phyloP scores from a whole-genome alignment of 345 rosid species.

The Clarkia xantiana region DNA sequence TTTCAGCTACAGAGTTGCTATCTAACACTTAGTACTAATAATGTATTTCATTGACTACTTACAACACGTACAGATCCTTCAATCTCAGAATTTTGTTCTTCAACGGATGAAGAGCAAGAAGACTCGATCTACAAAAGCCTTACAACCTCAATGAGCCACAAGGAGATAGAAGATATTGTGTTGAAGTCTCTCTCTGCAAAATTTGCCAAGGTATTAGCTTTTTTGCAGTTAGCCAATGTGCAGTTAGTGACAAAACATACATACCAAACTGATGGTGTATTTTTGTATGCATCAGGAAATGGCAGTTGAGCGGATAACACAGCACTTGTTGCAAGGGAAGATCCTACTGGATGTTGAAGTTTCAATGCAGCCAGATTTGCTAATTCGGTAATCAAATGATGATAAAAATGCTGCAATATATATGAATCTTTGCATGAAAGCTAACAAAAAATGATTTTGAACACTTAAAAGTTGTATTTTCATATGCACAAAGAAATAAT shows the following conservation, averaged over 20 bases:
- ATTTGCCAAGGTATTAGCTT: constrained; percentile 39
- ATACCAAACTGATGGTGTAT: not conserved
- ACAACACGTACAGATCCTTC: constrained; percentile 51
- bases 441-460: too few species aligned
- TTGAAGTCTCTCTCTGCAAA: constrained; percentile 25
- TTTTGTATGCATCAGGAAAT: constrained; percentile 30
- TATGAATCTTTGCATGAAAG: not conserved
- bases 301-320: constrained; percentile 45
- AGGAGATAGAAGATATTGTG: constrained; percentile 36
- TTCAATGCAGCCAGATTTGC: constrained; percentile 21
- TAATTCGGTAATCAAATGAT: constrained; percentile 13
- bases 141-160: constrained; percentile 17
- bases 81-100: constrained; percentile 22
- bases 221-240: not conserved
- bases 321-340: constrained; percentile 53
- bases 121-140: constrained; percentile 7
- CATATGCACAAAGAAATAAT: too few species aligned
- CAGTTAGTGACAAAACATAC: not conserved
- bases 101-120: constrained; percentile 16
- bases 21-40: constrained; percentile 4
- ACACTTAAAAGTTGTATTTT: too few species aligned
- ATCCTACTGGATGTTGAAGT: constrained; percentile 42
- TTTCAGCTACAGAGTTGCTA: too few species aligned
- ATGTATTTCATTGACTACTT: not conserved
- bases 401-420: too few species aligned